Evolutionary conservation across 371 early-diverging fungal species (phyloP), one percentile per base, ranked within the genome.

Genomic region (Mucor velutinosus): DNA sequence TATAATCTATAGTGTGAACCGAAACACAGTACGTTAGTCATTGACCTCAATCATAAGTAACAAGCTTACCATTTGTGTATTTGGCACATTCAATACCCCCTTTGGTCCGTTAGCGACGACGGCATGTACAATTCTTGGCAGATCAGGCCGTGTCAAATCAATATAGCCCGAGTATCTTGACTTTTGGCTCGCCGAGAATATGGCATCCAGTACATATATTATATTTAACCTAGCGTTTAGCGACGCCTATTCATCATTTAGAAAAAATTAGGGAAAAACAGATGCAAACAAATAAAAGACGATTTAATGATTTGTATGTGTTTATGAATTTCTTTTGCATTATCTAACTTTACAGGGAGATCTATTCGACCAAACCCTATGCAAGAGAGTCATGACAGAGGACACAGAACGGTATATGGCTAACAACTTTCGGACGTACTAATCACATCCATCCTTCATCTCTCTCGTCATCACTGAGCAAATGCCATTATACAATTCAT

Each of bases 131-230:
- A 92, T 84, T 14, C 76, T 78, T 3, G 77, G 68, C 8, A 92
- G 69, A 69, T 89, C 89, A 35, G 72, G 77, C 29, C 78, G 82
- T 29, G 92, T 79, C 41, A 90, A 80, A 1, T 89, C 88, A 6
- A 77, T 72, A 76, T 92, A 93, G 7, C 84, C 82, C 8, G 78
- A 65, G 45, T 84, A 86, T 35, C 82, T 80, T 30, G 81, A 71
- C 57, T 86, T 86, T 60, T 78, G 75, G 62, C 89, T 83, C 33
- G 83, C 80, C 8, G 83, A 80, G 56, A 89, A 87, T 35, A 93
- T 86, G 41, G 90, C 84, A 72, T 93, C 92, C 55, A 93, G 71
- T 2, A 91, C 87, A 68, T 90, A 90, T n/a, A 93, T 78, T 12
- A 93, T 82, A 79, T 91, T 92, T 73, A 91, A 76, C 29, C 90